Evolutionary conservation across 257 asterid species (phyloP).

Genomic region (Gentiana macrophylla): DNA sequence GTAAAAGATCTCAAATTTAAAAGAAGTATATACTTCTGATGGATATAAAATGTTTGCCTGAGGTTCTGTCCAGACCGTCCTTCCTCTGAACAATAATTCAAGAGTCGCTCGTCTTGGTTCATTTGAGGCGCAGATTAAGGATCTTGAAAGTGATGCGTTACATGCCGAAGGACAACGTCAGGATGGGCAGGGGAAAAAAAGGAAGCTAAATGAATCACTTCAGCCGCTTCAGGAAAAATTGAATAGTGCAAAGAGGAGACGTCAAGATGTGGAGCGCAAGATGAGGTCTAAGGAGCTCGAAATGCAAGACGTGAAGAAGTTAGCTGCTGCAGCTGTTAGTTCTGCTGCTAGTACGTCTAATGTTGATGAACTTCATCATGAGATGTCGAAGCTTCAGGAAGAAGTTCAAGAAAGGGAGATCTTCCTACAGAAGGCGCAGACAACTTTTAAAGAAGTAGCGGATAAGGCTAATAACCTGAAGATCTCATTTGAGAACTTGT

Average conservation of each 20-base stretch:
- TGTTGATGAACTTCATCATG: slow-evolving; percentile 63
- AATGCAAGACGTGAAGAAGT: slow-evolving; percentile 46
- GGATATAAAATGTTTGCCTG: slow-evolving; percentile 87
- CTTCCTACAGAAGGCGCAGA: slow-evolving; percentile 39
- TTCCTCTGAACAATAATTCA: slow-evolving; percentile 56
- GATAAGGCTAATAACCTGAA: slow-evolving; percentile 35
- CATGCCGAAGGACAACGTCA: too few species aligned
- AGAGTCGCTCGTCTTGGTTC: slow-evolving; percentile 84
- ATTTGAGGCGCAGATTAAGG: slow-evolving; percentile 49
- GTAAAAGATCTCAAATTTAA: slow-evolving; percentile 59
- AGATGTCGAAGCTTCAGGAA: slow-evolving; percentile 51
- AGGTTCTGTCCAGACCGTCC: slow-evolving; percentile 71
- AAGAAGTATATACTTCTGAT: slow-evolving; percentile 80
- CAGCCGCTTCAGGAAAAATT: slow-evolving; percentile 26
- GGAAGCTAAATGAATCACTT: slow-evolving; percentile 45
- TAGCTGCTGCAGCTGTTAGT: slow-evolving; percentile 41
- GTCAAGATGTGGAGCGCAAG: slow-evolving; percentile 31
- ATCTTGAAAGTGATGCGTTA: too few species aligned
- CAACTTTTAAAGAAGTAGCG: slow-evolving; percentile 43
- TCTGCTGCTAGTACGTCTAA: slow-evolving; percentile 33
- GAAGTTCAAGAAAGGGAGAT: slow-evolving; percentile 41
- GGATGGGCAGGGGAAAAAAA: too few species aligned
- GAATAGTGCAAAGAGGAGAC: slow-evolving; percentile 45
- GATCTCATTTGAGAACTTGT: slow-evolving; percentile 36
- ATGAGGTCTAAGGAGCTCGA: slow-evolving; percentile 4